Evolutionary conservation across 257 asterid genomes (phyloP), one percentile per base, ranked within the genome.

Genomic region (Linderniella brevidens): DNA sequence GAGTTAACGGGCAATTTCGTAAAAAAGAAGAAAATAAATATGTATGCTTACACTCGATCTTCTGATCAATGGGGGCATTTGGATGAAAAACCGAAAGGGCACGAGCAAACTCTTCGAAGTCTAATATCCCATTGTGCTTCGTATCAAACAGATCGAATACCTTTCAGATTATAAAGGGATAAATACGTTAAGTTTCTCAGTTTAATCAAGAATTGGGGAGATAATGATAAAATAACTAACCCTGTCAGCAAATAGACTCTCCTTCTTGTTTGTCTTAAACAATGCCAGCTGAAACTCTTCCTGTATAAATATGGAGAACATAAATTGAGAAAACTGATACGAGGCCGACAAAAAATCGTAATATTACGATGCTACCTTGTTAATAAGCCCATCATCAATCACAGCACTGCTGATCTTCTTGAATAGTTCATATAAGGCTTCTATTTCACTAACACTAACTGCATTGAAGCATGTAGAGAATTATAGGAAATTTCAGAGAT

Each of bases 281-380:
- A 80, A 59, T 0, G 84, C 87, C 63, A 77, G 80, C 67, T 80
- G 87, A 67, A 80, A 80, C 68, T 77, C 87, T 64, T 80, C 87
- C 93, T 76, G 73, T 50, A 9, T 2, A 25, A 6, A 25, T 25
- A 25, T 25, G 32, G 4, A 3, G 32, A 25, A 39, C 3, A 39
- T 13, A 39, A 39, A 2, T 41, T 13, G 18, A 37, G 13, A 44
- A 11, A 20, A 17, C 32, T 4, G 15, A 12, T 51, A 55, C 10
- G 19, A 49, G 46, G 25, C 42, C 37, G 37, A 53, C 12, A 19
- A 12, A 46, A 13, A 55, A 8, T 17, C 35, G 17, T 10, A 35
- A 7, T 18, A n/a, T 8, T 13, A 8, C 14, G 3, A 3, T 44
- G 19, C 5, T 65, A 76, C 92, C 92, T 77, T 77, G 67, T 80